Percentiles rank a stretch among this genome's conserved stretches.
These are phyloP conservation scores for Daldinia concentrica DNA, from an alignment of 495 filamentous ascomycete species.

Conservation along the genomic window DNA sequence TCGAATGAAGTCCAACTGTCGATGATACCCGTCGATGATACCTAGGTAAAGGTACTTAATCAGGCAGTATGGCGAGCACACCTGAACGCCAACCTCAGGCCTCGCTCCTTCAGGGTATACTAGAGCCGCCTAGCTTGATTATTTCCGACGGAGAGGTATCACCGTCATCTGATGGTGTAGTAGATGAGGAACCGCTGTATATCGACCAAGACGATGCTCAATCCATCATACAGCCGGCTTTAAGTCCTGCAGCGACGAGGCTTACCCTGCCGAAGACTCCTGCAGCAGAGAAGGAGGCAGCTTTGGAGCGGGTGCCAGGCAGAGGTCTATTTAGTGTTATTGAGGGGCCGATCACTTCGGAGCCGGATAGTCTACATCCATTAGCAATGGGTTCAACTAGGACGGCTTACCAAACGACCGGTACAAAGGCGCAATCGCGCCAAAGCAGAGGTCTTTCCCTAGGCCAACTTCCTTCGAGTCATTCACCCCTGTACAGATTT, in stretches of 20 bases:
- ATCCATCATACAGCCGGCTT: conserved; percentile 78
- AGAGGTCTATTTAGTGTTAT: conserved; percentile 61
- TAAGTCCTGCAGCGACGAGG: conserved; percentile 75
- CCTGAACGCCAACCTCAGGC: conserved; percentile 8
- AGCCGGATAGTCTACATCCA: conserved; percentile 16
- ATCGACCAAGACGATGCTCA: conserved; percentile 65
- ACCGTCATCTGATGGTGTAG: conserved; percentile 43
- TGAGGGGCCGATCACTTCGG: conserved; percentile 23
- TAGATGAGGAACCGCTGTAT: conserved; percentile 49
- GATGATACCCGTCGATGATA: conserved; percentile 19
- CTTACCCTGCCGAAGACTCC: conserved; percentile 76
- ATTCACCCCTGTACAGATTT: conserved; percentile 38
- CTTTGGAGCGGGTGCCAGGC: conserved; percentile 66
- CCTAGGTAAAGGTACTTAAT: conserved; percentile 16
- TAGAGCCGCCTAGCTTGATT: conserved; percentile 26
- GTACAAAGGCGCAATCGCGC: conserved; percentile 31
- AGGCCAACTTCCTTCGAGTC: conserved; percentile 43
- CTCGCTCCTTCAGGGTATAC: conserved; percentile 11
- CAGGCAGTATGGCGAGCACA: conserved; percentile 30
- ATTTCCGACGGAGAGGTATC: conserved; percentile 38
- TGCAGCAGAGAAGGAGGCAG: conserved; percentile 76
- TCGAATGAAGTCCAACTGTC: conserved; percentile 12
- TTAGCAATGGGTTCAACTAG: conserved; percentile 14
- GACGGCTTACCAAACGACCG: conserved; percentile 13
- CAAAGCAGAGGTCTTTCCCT: conserved; percentile 45